A percentile compares a stretch with the other conserved stretches of the same genome.
These are phyloP conservation scores for Cornus kousa DNA, from an alignment of 148 eudicot genomes.

Conservation along the genomic window DNA sequence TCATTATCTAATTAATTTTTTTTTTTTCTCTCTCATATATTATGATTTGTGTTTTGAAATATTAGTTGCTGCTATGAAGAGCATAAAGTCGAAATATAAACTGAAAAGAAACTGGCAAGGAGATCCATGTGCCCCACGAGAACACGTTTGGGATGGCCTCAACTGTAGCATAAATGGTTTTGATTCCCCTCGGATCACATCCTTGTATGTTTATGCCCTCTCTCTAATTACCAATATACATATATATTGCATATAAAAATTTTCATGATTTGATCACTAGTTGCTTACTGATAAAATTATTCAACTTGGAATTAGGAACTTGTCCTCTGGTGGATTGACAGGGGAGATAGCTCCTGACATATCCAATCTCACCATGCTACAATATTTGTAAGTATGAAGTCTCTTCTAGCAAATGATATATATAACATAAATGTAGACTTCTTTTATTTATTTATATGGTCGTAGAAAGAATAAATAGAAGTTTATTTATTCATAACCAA, in stretches of 20 bases:
- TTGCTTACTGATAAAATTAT: too few species aligned
- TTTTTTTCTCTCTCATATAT: too few species aligned
- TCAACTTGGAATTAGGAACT: conserved; percentile 14
- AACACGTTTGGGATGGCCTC: conserved; percentile 23
- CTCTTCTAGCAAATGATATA: too few species aligned
- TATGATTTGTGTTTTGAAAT: too few species aligned
- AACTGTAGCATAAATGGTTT: conserved; percentile 20
- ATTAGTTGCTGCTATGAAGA: conserved; percentile 16
- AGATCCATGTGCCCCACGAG: conserved; percentile 30
- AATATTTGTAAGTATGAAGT: conserved; percentile 19
- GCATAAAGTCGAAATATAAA: conserved; percentile 19
- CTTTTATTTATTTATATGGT: too few species aligned
- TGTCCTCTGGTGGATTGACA: conserved; percentile 23
- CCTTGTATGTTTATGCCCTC: conserved; percentile 2
- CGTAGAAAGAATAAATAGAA: too few species aligned
- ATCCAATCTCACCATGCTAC: conserved; percentile 20
- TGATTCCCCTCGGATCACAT: conserved; percentile 3
- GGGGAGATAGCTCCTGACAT: conserved; percentile 18
- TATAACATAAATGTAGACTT: too few species aligned
- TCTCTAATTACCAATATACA: too few species aligned
- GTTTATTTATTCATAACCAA: too few species aligned
- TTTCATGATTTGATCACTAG: too few species aligned
- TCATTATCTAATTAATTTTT: too few species aligned
- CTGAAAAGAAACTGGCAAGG: conserved; percentile 29
- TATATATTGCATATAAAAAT: too few species aligned